Base-by-base conservation (phyloP, 805 yeast species). In the Wickerhamomyces subpelliculosus region DNA sequence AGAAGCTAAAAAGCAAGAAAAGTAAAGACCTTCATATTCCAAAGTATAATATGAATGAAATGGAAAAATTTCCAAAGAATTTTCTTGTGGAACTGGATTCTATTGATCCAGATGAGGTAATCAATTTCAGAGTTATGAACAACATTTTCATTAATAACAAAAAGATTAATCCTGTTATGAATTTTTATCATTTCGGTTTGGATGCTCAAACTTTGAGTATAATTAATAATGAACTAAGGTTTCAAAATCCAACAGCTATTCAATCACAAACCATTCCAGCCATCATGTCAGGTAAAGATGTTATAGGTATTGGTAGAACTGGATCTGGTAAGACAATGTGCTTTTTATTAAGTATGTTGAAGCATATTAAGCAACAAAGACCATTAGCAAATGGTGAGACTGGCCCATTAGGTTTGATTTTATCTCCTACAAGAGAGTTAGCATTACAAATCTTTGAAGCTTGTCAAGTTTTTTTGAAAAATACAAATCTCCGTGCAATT, bases 311-410 rank as follows among this genome's bases (percentile, higher is more conserved):
- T 17, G 97, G 98, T 0, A 87, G 88, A 46, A 93, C 98, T 0
- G 98, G 98, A 0, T 85, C 96, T 1, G 98, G 98, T 4, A 93
- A 93, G 55, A 93, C 98, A 0, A 69, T 90, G 48, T 84, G 96
- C 1, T 93, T 85, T 60, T 64, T 88, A 8, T 55, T 93, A 7
- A 97, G 98, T 0, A 60, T 93, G 62, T 66, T 90, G 37, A 69
- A 96, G 36, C 97, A 90, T 44, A 76, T 93, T 9, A 72, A 76
- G 40, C 89, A 85, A 32, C 95, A 87, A 51, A 62, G 73, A 3
- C 75, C 75, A 0, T 43, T 76, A 10, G 43, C 57, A 1, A 48
- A 52, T 0, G 46, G 48, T 3, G 85, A 78, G 11, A 71, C 77
- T 8, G 89, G 93, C 0, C 97, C 97, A 0, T 58, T 84, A 17